Conservation (phyloP, 345 rosid genomes). For the Arabidopsis thaliana region TAIR10.1 NC_003071.7:17139501-17140000, state of each 20-base stretch:
- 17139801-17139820: not conserved
- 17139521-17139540: not conserved
- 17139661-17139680: not conserved
- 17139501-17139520: not conserved
- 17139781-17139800: not conserved
- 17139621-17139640: conserved; percentile 18
- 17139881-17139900: no score
- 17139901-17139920: no score
- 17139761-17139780: not conserved
- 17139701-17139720: conserved; percentile 5
- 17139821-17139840: conserved; percentile 54
- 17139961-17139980: not conserved
- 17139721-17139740: conserved; percentile 21
- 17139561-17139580: not conserved
- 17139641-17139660: not conserved
- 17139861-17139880: conserved; percentile 41
- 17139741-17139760: conserved; percentile 58
- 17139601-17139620: not conserved
- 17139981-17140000: not conserved
- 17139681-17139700: conserved; percentile 1
- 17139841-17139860: conserved; percentile 70
- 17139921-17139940: conserved; percentile 24
- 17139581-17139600: not conserved
- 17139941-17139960: not conserved
- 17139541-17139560: not conserved